A percentile compares a stretch with the other conserved stretches of the same genome.
Evolutionary conservation across 805 yeast genomes (phyloP).

Genomic region (Saccharomycopsis amapae): DNA sequence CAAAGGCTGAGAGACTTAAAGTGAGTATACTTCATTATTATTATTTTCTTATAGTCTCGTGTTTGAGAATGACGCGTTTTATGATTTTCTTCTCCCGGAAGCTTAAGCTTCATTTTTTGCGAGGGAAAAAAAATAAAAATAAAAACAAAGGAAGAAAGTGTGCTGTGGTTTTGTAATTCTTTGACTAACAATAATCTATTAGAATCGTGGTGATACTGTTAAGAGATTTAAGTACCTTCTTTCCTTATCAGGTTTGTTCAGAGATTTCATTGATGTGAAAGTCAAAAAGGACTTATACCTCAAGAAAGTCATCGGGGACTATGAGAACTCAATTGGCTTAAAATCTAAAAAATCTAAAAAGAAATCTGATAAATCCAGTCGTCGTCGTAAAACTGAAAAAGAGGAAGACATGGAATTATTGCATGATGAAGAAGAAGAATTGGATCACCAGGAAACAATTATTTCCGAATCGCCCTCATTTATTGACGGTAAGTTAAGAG

Average conservation of each 20-base stretch:
- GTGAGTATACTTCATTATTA: conserved; percentile 3
- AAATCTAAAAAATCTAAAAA: conserved; percentile 25
- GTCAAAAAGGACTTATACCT: conserved; percentile 73
- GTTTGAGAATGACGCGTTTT: no score
- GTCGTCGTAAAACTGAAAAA: conserved; percentile 84
- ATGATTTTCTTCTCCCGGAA: background rate
- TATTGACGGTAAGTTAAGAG: conserved; percentile 70
- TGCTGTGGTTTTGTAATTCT: no score
- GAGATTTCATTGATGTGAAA: conserved; percentile 77
- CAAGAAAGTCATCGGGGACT: conserved; percentile 49
- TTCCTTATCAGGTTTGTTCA: conserved; percentile 77
- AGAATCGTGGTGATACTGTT: conserved; percentile 60
- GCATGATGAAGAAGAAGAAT: conserved; percentile 66
- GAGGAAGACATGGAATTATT: conserved; percentile 93
- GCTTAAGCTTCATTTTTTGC: background rate
- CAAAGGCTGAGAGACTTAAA: conserved; percentile 14
- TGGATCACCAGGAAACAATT: conserved; percentile 50
- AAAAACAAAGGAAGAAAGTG: background rate
- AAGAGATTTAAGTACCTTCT: conserved; percentile 73
- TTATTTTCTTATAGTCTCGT: no score
- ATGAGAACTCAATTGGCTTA: conserved; percentile 44
- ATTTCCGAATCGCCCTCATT: conserved; percentile 80
- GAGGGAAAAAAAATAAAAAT: background rate
- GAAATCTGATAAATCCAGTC: conserved; percentile 25
- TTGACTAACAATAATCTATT: background rate